phyloP scores from a whole-genome alignment of 2,329 filamentous ascomycete genomes.

The Fusarium compactum region DNA sequence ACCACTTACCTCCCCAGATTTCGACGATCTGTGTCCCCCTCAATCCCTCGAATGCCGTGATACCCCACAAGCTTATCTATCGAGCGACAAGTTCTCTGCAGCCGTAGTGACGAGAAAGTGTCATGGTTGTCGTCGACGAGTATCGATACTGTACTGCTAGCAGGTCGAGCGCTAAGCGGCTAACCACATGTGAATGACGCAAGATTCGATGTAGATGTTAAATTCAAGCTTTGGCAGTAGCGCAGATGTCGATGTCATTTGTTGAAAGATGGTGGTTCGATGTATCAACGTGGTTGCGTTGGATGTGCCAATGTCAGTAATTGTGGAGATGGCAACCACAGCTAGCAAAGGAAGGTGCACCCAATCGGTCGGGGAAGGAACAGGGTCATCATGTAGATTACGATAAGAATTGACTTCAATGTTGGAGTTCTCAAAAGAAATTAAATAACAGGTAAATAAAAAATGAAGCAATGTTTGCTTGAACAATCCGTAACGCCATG shows the following conservation, averaged over 20 bases:
- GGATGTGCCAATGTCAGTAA: neutral
- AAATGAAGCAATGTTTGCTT: neutral
- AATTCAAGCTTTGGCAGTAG: neutral
- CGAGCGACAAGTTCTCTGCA: neutral
- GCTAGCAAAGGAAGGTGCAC: neutral
- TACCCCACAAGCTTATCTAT: slow-evolving; percentile 8
- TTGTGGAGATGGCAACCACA: neutral
- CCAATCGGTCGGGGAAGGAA: neutral
- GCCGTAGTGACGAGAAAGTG: neutral
- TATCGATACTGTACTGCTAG: neutral
- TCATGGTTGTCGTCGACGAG: neutral
- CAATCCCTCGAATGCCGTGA: slow-evolving; percentile 2
- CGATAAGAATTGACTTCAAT: neutral
- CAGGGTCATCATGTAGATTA: neutral
- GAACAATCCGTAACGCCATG: neutral
- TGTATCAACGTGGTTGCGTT: neutral
- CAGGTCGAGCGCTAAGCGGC: neutral
- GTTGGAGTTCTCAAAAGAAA: neutral
- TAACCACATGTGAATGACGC: neutral
- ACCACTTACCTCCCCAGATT: neutral
- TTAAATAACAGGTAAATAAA: neutral
- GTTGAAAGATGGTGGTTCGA: neutral
- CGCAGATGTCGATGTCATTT: neutral
- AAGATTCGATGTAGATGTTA: neutral
- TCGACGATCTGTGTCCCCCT: slow-evolving; percentile 1